A percentile compares a stretch with the other conserved stretches of the same genome.
phyloP scores from a whole-genome alignment of 495 filamentous ascomycete species.

The Tirmania nivea region DNA sequence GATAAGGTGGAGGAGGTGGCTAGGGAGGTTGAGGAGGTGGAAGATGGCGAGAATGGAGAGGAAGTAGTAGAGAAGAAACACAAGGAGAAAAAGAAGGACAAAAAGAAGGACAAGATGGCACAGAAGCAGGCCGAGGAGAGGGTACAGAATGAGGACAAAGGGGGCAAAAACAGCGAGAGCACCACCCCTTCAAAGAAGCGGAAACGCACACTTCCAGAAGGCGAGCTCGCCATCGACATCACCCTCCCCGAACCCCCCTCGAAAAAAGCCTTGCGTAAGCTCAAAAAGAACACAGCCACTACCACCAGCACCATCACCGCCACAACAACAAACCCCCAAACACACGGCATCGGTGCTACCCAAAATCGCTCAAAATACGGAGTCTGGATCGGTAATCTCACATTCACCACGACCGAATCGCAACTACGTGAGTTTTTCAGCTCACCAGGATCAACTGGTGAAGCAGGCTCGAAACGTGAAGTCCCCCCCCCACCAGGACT shows the following conservation, averaged over 20 bases:
- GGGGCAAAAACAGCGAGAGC: background rate
- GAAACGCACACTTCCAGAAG: slow-evolving; percentile 27
- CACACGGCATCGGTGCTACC: slow-evolving; percentile 13
- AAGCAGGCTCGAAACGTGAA: slow-evolving; percentile 28
- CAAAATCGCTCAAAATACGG: slow-evolving; percentile 47
- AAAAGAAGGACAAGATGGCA: slow-evolving; percentile 4
- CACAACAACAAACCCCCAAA: slow-evolving; percentile 22
- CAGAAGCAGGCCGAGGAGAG: background rate
- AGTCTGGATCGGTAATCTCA: slow-evolving; percentile 90
- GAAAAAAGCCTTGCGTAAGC: slow-evolving; percentile 63
- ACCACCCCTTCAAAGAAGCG: slow-evolving; percentile 42
- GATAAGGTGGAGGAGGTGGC: background rate
- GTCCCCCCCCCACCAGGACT: background rate
- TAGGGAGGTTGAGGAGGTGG: slow-evolving; percentile 4
- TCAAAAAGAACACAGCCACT: slow-evolving; percentile 46
- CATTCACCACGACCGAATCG: slow-evolving; percentile 49
- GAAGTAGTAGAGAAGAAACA: background rate
- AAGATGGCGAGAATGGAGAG: slow-evolving; percentile 2
- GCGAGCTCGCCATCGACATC: slow-evolving; percentile 75
- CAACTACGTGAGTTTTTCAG: slow-evolving; percentile 57
- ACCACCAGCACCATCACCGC: slow-evolving; percentile 16
- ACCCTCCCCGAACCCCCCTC: slow-evolving; percentile 73
- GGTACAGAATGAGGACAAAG: background rate
- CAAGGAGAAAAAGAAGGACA: background rate
- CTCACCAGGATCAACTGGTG: background rate